Evolutionary conservation across 2,329 filamentous ascomycete genomes (phyloP), one percentile per base, ranked within the genome.

Genomic region (Claviceps digitariae): DNA sequence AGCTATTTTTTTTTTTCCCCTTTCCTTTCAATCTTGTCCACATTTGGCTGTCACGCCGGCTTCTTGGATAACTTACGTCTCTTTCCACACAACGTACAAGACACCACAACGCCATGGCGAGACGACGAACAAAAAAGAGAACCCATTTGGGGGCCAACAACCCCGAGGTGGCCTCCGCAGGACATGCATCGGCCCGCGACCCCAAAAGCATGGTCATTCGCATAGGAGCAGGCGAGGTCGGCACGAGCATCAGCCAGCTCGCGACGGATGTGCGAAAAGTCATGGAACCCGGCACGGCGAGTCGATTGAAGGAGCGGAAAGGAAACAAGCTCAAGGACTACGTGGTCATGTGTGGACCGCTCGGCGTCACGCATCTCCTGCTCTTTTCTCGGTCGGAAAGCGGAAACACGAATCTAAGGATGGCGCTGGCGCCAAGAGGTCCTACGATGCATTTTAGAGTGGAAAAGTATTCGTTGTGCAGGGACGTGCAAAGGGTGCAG

Each of bases 201-300:
- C 93, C 93, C 36, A 96, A 96, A 77, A 94, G 86, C 67, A 96
- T 98, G 91, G 91, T 98, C 55, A 95, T 98, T 69, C 87, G 93
- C 61, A 90, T 96, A 63, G 93, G 93, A 62, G 91, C 90, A 61
- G 87, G 90, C 63, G 88, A 96, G 66, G 89, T 98, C 51, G 93
- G 93, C 54, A 82, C 88, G 55, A 95, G 87, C 67, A 80, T 98
- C 62, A 91, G 85, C 67, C 90, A 97, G 71, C 75, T 98, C 61
- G 90, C 91, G 23, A 83, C 86, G 61, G 93, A 98, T 72, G 87
- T 97, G 55, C 83, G 93, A 62, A 78, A 78, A 53, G 91, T 97
- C 73, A 95, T 98, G 90, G 90, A 97, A 70, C 93, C 93, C 1
- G 87, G 90, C 52, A 98, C 93, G 4, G 93, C 93, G 3, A 85